Evolutionary conservation across 495 filamentous ascomycete species (phyloP).

Genomic region (Endocarpon pusillum): DNA sequence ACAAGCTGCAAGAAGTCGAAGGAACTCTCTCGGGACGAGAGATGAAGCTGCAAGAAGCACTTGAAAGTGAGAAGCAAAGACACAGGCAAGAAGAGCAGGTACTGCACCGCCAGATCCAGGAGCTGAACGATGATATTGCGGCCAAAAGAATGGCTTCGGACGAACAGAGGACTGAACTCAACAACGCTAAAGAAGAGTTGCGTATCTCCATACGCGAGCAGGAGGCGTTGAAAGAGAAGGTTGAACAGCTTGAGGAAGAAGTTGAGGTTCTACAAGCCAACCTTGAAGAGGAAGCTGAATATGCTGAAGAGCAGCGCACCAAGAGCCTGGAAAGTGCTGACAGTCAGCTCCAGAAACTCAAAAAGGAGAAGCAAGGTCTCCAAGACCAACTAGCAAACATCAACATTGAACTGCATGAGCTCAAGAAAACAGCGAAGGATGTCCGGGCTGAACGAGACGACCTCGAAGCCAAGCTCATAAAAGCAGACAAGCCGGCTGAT

Average conservation of each 20-base stretch:
- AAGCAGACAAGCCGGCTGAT: slow-evolving; percentile 29
- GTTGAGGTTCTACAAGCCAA: slow-evolving; percentile 57
- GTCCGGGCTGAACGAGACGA: slow-evolving; percentile 48
- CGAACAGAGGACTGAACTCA: slow-evolving; percentile 38
- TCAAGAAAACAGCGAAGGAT: slow-evolving; percentile 34
- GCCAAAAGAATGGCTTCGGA: slow-evolving; percentile 36
- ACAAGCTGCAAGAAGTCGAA: slow-evolving; percentile 50
- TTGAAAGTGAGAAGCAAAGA: slow-evolving; percentile 41
- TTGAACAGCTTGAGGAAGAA: slow-evolving; percentile 65
- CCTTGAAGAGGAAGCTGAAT: slow-evolving; percentile 57
- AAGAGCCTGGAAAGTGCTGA: slow-evolving; percentile 30
- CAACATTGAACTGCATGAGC: slow-evolving; percentile 40
- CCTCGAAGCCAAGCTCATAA: slow-evolving; percentile 37
- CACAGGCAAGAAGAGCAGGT: slow-evolving; percentile 37
- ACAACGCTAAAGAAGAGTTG: slow-evolving; percentile 47
- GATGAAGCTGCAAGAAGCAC: slow-evolving; percentile 42
- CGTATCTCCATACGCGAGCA: slow-evolving; percentile 48
- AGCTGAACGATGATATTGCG: slow-evolving; percentile 38
- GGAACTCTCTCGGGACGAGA: slow-evolving; percentile 49
- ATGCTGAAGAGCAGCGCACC: slow-evolving; percentile 37
- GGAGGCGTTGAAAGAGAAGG: slow-evolving; percentile 43
- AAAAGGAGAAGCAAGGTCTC: slow-evolving; percentile 39
- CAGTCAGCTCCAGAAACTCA: slow-evolving; percentile 28
- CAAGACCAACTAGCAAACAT: slow-evolving; percentile 44
- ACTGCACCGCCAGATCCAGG: slow-evolving; percentile 37